A percentile compares a stretch with the other conserved stretches of the same genome.
Evolutionary conservation across 2,329 filamentous ascomycete genomes (phyloP).

Genomic region (Periconia digitata): DNA sequence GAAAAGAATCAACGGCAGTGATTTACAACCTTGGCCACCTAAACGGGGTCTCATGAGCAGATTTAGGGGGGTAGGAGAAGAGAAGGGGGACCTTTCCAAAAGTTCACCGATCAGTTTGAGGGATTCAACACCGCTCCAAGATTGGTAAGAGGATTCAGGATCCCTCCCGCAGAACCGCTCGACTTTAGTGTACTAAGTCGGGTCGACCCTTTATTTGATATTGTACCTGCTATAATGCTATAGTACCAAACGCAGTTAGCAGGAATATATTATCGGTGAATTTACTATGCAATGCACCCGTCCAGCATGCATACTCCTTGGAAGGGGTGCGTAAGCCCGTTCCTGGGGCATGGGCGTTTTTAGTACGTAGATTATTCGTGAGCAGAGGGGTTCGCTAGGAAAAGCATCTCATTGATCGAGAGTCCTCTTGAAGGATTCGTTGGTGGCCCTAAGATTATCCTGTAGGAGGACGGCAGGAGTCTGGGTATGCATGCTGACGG

Average conservation of each 20-base stretch:
- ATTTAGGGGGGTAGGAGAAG: background rate
- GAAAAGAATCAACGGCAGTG: background rate
- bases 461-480: slow-evolving; percentile 7
- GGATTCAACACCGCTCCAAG: background rate
- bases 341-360: slow-evolving; percentile 9
- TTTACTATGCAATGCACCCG: slow-evolving; percentile 3
- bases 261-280: slow-evolving; percentile 1
- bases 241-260: slow-evolving; percentile 8
- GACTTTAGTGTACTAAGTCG: slow-evolving; percentile 9
- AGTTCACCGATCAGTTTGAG: background rate
- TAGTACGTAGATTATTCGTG: slow-evolving; percentile 1
- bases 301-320: slow-evolving; percentile 6
- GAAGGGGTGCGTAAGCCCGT: slow-evolving; percentile 7
- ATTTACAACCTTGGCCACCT: background rate
- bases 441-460: slow-evolving; percentile 3
- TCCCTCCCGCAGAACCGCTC: slow-evolving; percentile 11
- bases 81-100: too few species aligned
- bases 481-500: slow-evolving; percentile 6
- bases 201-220: slow-evolving; percentile 8
- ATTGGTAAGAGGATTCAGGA: slow-evolving; percentile 18
- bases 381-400: slow-evolving; percentile 2
- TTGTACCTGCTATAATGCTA: slow-evolving; percentile 8
- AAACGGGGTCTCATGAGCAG: background rate
- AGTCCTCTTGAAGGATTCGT: slow-evolving; percentile 15
- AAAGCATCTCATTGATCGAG: slow-evolving; percentile 17